These are phyloP conservation scores for Epichloe amarillans DNA, from an alignment of 2,329 filamentous ascomycete species.

Conservation along the genomic window DNA sequence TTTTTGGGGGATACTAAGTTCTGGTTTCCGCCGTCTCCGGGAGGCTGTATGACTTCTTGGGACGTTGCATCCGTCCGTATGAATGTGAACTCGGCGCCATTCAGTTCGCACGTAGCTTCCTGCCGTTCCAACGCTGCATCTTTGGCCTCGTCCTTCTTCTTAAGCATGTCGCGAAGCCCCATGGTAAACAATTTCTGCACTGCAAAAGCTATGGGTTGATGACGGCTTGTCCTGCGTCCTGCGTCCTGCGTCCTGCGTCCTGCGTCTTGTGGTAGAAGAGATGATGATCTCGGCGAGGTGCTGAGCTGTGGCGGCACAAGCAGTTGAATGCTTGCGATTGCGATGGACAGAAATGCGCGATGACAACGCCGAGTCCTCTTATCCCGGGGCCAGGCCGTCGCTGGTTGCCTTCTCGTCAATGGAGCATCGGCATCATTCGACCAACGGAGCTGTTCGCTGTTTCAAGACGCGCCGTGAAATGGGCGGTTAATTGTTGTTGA, in stretches of 20 bases:
- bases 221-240: too few species aligned
- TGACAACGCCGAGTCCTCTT: background rate
- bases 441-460: background rate
- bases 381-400: background rate
- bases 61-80: slow-evolving; percentile 71
- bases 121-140: slow-evolving; percentile 20
- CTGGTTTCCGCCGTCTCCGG: slow-evolving; percentile 24
- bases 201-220: background rate
- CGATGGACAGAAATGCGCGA: background rate
- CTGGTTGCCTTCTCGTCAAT: background rate
- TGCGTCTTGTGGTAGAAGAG: background rate
- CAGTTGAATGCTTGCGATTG: background rate
- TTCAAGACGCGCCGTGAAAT: background rate
- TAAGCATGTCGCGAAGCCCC: slow-evolving; percentile 39
- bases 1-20: slow-evolving; percentile 16
- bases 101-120: slow-evolving; percentile 23
- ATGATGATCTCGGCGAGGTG: background rate
- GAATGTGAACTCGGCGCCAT: slow-evolving; percentile 61
- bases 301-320: background rate
- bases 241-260: too few species aligned
- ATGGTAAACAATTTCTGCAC: slow-evolving; percentile 18
- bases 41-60: slow-evolving; percentile 66
- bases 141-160: slow-evolving; percentile 37
- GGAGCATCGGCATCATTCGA: background rate
- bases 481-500: too few species aligned